phyloP scores from a whole-genome alignment of 495 filamentous ascomycete species.

The Hypoxylon trugodes region DNA sequence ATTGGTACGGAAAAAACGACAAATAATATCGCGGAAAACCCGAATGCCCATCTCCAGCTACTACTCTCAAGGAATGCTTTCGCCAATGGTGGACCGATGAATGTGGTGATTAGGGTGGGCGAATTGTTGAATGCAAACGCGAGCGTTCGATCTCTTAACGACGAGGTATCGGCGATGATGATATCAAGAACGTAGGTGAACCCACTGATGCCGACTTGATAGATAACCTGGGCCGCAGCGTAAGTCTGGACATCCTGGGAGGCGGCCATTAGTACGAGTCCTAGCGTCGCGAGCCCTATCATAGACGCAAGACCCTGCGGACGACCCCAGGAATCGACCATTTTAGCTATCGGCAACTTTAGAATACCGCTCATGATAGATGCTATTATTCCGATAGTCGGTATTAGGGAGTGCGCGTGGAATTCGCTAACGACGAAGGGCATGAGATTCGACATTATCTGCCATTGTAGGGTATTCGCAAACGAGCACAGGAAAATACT shows the following conservation, averaged over 20 bases:
- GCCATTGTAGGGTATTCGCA: conserved; percentile 56
- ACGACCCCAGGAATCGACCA: conserved; percentile 71
- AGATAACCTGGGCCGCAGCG: conserved; percentile 63
- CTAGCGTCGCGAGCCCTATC: conserved; percentile 52
- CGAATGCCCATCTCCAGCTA: conserved; percentile 68
- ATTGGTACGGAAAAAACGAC: conserved; percentile 47
- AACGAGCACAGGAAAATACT: conserved; percentile 57
- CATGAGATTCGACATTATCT: conserved; percentile 51
- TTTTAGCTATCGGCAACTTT: conserved; percentile 69
- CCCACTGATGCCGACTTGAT: conserved; percentile 63
- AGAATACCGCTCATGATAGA: conserved; percentile 68
- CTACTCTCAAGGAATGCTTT: conserved; percentile 47
- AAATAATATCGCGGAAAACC: conserved; percentile 55
- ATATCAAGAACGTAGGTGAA: conserved; percentile 63
- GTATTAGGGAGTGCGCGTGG: conserved; percentile 56
- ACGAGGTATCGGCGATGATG: conserved; percentile 68
- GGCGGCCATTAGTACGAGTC: conserved; percentile 61
- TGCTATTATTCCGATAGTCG: conserved; percentile 58
- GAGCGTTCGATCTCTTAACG: conserved; percentile 63
- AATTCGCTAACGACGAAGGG: conserved; percentile 61
- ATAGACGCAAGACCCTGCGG: conserved; percentile 55
- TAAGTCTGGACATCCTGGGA: conserved; percentile 59
- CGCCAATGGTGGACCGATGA: conserved; percentile 50
- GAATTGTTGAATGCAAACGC: conserved; percentile 64
- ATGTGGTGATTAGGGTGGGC: conserved; percentile 67